These are phyloP conservation scores for Cicer pinnatifidum DNA, from an alignment of 306 rosid species.

Conservation along the genomic window DNA sequence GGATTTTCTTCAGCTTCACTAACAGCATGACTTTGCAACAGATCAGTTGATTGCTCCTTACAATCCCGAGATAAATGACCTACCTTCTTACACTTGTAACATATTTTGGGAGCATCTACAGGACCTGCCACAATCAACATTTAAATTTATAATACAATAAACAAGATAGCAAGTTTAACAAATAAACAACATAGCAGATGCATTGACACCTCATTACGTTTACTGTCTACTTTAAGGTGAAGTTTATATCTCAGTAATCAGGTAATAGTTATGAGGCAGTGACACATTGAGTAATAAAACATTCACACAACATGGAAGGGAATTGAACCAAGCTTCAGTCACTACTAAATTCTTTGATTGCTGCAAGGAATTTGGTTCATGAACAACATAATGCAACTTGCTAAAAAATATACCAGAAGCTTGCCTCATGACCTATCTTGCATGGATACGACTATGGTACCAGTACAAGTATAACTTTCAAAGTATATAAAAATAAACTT, in stretches of 20 bases:
- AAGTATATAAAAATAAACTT: no score
- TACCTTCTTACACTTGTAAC: constrained; percentile 90
- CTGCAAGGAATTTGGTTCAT: constrained; percentile 8
- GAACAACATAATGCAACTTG: constrained; percentile 11
- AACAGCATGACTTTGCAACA: constrained; percentile 49
- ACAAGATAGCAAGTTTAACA: constrained; percentile 5
- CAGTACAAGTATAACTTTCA: no score
- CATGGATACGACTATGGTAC: no score
- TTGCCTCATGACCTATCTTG: not conserved
- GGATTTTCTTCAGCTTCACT: constrained; percentile 55
- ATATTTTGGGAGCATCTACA: constrained; percentile 76
- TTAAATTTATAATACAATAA: constrained; percentile 21
- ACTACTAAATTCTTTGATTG: constrained; percentile 13
- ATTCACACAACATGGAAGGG: constrained; percentile 3
- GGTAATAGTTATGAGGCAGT: constrained; percentile 24
- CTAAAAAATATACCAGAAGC: not conserved
- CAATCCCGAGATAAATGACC: constrained; percentile 96
- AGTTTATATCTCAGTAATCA: constrained; percentile 29
- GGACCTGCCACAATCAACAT: constrained; percentile 54
- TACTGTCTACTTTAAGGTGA: not conserved
- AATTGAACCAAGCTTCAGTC: constrained; percentile 18
- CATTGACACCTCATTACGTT: constrained; percentile 15
- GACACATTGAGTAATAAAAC: constrained; percentile 7
- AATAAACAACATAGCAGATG: no score
- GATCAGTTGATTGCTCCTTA: constrained; percentile 60